These are phyloP conservation scores for Berberis thunbergii DNA, from an alignment of 164 flowering plant genomes.

Conservation along the genomic window DNA sequence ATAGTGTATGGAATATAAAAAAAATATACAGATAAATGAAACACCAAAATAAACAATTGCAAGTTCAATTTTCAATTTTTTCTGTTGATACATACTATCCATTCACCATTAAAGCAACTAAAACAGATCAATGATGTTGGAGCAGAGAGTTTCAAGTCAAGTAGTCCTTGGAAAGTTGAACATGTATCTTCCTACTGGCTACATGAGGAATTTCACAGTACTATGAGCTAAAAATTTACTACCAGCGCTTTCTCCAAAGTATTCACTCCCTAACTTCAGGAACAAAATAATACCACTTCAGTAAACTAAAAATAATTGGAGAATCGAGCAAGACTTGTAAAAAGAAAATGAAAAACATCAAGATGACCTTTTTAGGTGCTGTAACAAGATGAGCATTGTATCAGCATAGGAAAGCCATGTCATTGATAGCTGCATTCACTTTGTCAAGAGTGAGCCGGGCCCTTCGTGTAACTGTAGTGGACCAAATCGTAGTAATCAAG, in stretches of 20 bases:
- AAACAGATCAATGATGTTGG: too few relatives aligned
- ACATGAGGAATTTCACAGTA: not conserved
- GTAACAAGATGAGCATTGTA: constrained; percentile 67
- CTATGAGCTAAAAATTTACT: constrained; percentile 19
- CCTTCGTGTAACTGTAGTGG: constrained; percentile 83
- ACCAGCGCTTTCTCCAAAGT: constrained; percentile 80
- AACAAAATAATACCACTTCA: constrained; percentile 19
- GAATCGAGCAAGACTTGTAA: not conserved
- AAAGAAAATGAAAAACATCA: not conserved
- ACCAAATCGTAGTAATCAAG: not conserved
- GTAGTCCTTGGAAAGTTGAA: too few relatives aligned
- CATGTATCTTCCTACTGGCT: too few relatives aligned
- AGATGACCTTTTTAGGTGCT: constrained; percentile 76
- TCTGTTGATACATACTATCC: too few relatives aligned
- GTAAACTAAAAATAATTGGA: constrained; percentile 3
- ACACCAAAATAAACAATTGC: too few relatives aligned
- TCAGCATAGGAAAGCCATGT: constrained; percentile 91
- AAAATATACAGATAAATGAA: too few relatives aligned
- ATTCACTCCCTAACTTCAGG: constrained; percentile 66
- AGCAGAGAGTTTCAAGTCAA: too few relatives aligned
- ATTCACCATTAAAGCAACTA: too few relatives aligned
- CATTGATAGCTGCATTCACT: constrained; percentile 79
- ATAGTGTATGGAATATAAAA: too few relatives aligned
- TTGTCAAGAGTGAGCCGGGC: constrained; percentile 88
- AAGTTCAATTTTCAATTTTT: too few relatives aligned